A percentile compares a stretch with the other conserved stretches of the same genome.
phyloP scores from a whole-genome alignment of 345 rosid species.

The Eutrema heterophyllum region DNA sequence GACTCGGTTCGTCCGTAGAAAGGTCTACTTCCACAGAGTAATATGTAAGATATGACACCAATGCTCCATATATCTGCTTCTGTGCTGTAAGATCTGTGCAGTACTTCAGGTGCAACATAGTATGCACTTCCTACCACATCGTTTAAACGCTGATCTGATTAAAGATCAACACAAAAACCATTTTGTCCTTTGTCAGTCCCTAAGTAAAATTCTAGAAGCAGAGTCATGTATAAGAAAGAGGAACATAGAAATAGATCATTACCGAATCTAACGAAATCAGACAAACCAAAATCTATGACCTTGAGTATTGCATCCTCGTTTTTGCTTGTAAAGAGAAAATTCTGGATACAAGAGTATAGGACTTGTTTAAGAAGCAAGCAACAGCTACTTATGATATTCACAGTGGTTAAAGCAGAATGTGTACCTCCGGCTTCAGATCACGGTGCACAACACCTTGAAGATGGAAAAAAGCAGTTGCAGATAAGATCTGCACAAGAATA shows the following conservation, averaged over 20 bases:
- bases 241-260: slow-evolving; percentile 11
- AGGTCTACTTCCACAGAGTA: slow-evolving; percentile 97
- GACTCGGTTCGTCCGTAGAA: slow-evolving; percentile 96
- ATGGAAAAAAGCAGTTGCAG: slow-evolving; percentile 86
- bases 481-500: slow-evolving; percentile 70
- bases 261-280: slow-evolving; percentile 82
- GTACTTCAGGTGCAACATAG: slow-evolving; percentile 98
- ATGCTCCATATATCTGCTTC: slow-evolving; percentile 99
- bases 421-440: slow-evolving; percentile 95
- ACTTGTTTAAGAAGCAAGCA: background rate
- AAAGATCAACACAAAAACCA: background rate
- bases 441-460: slow-evolving; percentile 98
- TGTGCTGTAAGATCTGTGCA: slow-evolving; percentile 85
- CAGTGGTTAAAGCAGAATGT: background rate
- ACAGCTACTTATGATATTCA: background rate
- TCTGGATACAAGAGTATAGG: slow-evolving; percentile 38
- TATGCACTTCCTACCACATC: slow-evolving; percentile 99
- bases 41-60: slow-evolving; percentile 87
- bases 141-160: slow-evolving; percentile 85
- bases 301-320: slow-evolving; percentile 80
- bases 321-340: slow-evolving; percentile 80
- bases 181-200: background rate
- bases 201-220: background rate
- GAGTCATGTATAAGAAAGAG: background rate
- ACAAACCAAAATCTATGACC: slow-evolving; percentile 93